phyloP scores from a whole-genome alignment of 306 rosid genomes.

The Vigna nakashimae region DNA sequence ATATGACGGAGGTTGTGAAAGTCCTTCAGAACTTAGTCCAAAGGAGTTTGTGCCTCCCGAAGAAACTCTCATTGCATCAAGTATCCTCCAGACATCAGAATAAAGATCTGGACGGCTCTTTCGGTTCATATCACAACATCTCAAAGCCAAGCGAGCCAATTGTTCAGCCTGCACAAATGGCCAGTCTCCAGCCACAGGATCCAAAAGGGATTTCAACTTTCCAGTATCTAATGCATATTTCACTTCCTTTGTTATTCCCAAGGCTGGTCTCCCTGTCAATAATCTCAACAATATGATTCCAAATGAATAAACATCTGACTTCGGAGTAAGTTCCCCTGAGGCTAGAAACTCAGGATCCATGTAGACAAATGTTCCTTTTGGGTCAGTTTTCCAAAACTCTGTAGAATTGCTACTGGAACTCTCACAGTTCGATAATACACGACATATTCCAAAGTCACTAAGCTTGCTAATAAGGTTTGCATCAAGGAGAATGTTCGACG shows the following conservation, averaged over 20 bases:
- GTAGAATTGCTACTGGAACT: slow-evolving; percentile 55
- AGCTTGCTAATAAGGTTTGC: slow-evolving; percentile 81
- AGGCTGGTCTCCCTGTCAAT: slow-evolving; percentile 80
- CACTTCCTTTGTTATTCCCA: slow-evolving; percentile 78
- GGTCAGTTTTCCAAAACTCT: slow-evolving; percentile 63
- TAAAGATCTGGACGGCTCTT: slow-evolving; percentile 75
- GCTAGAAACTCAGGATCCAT: slow-evolving; percentile 88
- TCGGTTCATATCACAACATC: slow-evolving; percentile 80
- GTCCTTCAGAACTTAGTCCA: slow-evolving; percentile 66
- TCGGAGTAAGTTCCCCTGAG: slow-evolving; percentile 79
- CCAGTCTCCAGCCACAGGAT: slow-evolving; percentile 98
- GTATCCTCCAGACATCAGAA: slow-evolving; percentile 83
- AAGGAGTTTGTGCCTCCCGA: slow-evolving; percentile 64
- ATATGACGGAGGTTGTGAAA: slow-evolving; percentile 75
- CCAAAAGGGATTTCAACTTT: slow-evolving; percentile 68
- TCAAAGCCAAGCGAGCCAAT: slow-evolving; percentile 75
- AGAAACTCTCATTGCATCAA: slow-evolving; percentile 81
- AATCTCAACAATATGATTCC: slow-evolving; percentile 80
- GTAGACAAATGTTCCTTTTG: slow-evolving; percentile 73
- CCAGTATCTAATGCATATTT: slow-evolving; percentile 70
- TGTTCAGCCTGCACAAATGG: slow-evolving; percentile 90
- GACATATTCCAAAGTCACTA: slow-evolving; percentile 84
- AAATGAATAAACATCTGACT: slow-evolving; percentile 91
- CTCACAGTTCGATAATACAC: slow-evolving; percentile 56
- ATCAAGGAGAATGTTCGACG: slow-evolving; percentile 81